These are phyloP conservation scores for Hypomyces rosellus DNA, from an alignment of 2,329 filamentous ascomycete species.

Conservation along the genomic window DNA sequence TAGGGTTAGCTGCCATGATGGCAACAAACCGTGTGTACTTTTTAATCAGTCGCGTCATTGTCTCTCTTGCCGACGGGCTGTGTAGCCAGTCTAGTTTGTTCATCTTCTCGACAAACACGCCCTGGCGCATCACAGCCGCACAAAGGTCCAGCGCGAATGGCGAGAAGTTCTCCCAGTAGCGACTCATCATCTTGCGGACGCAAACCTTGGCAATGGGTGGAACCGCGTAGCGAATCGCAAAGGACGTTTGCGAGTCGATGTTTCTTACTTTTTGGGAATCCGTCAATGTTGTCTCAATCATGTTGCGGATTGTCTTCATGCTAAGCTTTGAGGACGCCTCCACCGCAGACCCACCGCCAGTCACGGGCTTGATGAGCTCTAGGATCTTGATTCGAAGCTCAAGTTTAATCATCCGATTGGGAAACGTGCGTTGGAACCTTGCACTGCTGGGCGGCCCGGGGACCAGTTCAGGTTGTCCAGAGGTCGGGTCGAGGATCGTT, in stretches of 20 bases:
- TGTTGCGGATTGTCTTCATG: constrained; percentile 44
- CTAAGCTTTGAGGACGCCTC: constrained; percentile 18
- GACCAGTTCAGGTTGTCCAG: constrained; percentile 41
- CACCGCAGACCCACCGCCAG: neutral
- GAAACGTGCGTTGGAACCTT: constrained; percentile 40
- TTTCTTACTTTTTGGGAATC: constrained; percentile 31
- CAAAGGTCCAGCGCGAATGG: constrained; percentile 59
- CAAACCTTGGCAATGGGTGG: constrained; percentile 32
- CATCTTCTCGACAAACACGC: constrained; percentile 67
- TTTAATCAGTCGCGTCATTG: constrained; percentile 55
- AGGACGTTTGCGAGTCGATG: constrained; percentile 28
- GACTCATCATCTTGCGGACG: constrained; percentile 61
- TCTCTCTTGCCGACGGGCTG: constrained; percentile 56
- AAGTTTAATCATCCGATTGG: constrained; percentile 49
- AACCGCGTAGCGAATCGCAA: constrained; percentile 18
- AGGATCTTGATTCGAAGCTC: constrained; percentile 38
- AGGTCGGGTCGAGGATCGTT: constrained; percentile 51
- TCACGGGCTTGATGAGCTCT: constrained; percentile 27
- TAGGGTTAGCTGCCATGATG: constrained; percentile 46
- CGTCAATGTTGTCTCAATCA: constrained; percentile 42
- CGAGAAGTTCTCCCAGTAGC: constrained; percentile 64
- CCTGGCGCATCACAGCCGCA: constrained; percentile 60
- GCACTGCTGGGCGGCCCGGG: constrained; percentile 14
- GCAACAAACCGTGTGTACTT: constrained; percentile 61
- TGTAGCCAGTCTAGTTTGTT: constrained; percentile 71